Base-by-base conservation (phyloP, 495 filamentous ascomycete genomes). In the Penicillium simplicissimum region DNA sequence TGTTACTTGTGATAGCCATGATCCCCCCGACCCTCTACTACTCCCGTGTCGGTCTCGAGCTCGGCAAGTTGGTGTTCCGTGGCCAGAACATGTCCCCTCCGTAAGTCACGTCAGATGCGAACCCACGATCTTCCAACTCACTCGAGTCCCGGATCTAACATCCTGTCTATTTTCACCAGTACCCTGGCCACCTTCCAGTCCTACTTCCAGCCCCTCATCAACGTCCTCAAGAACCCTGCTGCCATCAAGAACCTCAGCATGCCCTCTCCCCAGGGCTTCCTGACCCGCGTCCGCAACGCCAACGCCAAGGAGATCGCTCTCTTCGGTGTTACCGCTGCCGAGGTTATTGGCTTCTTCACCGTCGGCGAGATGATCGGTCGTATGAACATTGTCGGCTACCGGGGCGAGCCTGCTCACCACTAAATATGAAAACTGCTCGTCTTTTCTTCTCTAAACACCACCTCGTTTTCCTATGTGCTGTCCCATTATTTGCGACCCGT, bases 351-450 rank as follows among this genome's bases (percentile, higher is more conserved):
- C 56, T 98, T 99, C 84, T 99, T 98, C 85, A 93, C 92, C 17
- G 85, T 99, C 23, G 95, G 95, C 59, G 92, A 97, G 85, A 98
- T 99, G 78, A 89, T 98, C 65, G 95, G 95, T 59, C 83, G 93
- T 59, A 82, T 92, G 77, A 97, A 98, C 87, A 73, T 99, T 62
- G 81, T 99, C 68, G 95, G 95, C 62, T 99, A 98, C 82, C 82
- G 86, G 74, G 91, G 91, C 68, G 84, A 89, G 65, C 65, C 73
- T 67, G 80, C 75, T 45, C 78, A 79, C 65, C 88, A 90, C 80
- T 88, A 88, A 73, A 71, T 68, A 66, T 71, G 58, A 64, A 72
- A 59, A 60, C 59, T 61, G 65, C 55, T 66, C 43, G 64, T 71
- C 63, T 60, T 72, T 71, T 67, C 63, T 59, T 60, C 66, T 68